Base-by-base conservation (phyloP, 1,139 yeast genomes). In the Fermentozyma sake region DNA sequence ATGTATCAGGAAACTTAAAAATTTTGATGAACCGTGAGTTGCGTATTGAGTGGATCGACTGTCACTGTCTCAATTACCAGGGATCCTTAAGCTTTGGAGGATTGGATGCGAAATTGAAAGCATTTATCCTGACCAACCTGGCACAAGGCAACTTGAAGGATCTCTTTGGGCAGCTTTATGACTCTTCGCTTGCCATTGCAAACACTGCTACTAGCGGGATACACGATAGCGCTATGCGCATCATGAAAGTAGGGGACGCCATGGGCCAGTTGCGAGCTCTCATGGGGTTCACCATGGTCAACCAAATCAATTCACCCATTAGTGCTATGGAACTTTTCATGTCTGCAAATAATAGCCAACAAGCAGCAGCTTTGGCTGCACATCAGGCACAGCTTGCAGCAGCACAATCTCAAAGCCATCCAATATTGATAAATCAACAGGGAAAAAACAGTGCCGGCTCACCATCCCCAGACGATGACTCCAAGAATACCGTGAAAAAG, bases 211-310 rank as follows among this genome's bases (percentile, higher is more conserved):
- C 72, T 30, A 73, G 72, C 37, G 94, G 94, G 0, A 54, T 81
- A n/a, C 74, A 73, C 28, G 77, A 72, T 26, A 65, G 68, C 18
- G 78, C 84, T 3, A 69, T 82, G 74, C 59, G 89, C 29, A 64
- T 79, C 18, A 53, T 84, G 57, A 91, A 84, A 50, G 72, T 83
- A 3, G 72, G 86, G 24, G 93, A 83, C 52, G 79, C 80, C 2
- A 79, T 85, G 83, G 68, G 85, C 1, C 74, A 74, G 35, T 64
- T 84, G 42, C 69, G 72, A 33, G 76, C 81, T 16, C 55, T 82
- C 31, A 78, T 82, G 78, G 63, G 68, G 16, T 79, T 71, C 42
- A 68, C 80, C 14, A 49, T 66, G 28, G 46, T 53, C 12, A 62
- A 59, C 32, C 58, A 63, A 17, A 57, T 62, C 12, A 44, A 38